Evolutionary conservation across 2,329 filamentous ascomycete genomes (phyloP), one percentile per base, ranked within the genome.

Genomic region (Aspergillus jensenii): DNA sequence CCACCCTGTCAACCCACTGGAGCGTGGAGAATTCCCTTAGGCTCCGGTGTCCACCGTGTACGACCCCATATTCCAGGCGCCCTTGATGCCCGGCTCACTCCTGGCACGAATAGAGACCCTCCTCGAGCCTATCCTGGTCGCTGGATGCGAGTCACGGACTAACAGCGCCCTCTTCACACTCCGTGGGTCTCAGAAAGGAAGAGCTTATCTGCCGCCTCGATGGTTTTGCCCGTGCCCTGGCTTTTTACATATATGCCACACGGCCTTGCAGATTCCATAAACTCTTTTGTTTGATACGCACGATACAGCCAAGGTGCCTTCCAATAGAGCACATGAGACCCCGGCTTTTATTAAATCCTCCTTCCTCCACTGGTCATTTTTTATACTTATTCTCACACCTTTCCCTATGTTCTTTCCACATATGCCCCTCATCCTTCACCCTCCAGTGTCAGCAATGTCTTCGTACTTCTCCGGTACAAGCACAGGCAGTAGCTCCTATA

Each of bases 371-470:
- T 33, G 27, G 25, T 49, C 31, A 37, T 15, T 39, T 47, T 15
- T 53, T 54, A 35, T 41, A 52, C 27, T 55, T 52, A 46, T 52
- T 39, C 41, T 40, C 44, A 23, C 33, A 46, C 40, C 60, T 11
- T 56, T 37, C 23, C 56, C 52, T 47, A 35, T 48, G 25, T 62
- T 52, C 55, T 57, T 59, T 50, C 46, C 58, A 52, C 58, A 64
- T 58, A 75, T 75, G 73, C 63, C 71, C 59, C 67, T 71, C 50
- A 63, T 72, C 27, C 61, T 70, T 57, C 62, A 66, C 46, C 62
- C 67, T 51, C 65, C 59, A 54, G 54, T 67, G 48, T 70, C 71
- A 59, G 65, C 70, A 62, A 68, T 69, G 58, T 68, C 72, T 58
- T 66, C 64, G 57, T 68, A 72, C 46, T 67, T 73, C 39, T 69